Conservation (phyloP, 257 asterid species). For the Anisodus tanguticus region DNA sequence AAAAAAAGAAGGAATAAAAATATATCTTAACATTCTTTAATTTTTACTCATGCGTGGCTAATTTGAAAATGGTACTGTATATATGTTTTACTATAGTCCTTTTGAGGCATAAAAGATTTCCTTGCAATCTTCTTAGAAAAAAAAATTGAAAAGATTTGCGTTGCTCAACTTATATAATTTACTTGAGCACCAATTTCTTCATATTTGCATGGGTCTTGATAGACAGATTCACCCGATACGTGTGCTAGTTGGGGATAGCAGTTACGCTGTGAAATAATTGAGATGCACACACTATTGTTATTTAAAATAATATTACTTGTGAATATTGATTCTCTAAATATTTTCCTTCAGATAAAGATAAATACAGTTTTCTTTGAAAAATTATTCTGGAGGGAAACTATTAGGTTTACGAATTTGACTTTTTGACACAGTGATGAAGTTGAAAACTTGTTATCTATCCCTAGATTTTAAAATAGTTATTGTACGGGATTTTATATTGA, state of each 20-base stretch:
- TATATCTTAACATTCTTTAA: background rate
- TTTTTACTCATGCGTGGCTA: background rate
- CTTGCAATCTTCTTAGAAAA: no score
- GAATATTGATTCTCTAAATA: no score
- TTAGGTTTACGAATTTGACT: constrained; percentile 10
- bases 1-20: background rate
- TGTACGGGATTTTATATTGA: background rate
- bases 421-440: background rate
- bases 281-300: no score
- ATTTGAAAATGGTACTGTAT: background rate
- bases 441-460: background rate
- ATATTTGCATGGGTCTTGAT: background rate
- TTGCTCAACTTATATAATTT: no score
- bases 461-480: constrained; percentile 4
- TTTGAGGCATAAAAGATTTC: background rate
- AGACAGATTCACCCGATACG: background rate
- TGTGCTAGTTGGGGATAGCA: background rate
- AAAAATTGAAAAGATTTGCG: no score
- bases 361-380: background rate
- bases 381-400: background rate
- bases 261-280: no score
- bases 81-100: background rate
- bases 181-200: no score
- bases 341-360: background rate
- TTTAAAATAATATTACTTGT: no score